These are phyloP conservation scores for Fusarium odoratissimum DNA, from an alignment of 2,329 filamentous ascomycete species.

Conservation along the genomic window DNA sequence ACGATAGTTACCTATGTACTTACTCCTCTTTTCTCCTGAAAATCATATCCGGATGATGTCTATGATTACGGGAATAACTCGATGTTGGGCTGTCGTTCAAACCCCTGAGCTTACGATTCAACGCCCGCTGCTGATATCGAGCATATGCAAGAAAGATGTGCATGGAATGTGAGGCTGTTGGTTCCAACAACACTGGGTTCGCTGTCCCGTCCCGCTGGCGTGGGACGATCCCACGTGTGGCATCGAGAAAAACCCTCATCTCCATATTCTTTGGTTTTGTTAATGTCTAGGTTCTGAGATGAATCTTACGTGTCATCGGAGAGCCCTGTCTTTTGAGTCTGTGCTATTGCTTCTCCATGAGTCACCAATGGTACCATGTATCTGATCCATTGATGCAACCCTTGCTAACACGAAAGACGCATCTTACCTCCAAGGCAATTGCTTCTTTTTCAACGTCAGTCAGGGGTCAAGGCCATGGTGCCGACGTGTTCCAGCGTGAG, in stretches of 20 bases:
- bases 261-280: constrained; percentile 18
- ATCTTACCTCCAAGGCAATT: constrained; percentile 7
- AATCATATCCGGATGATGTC: background rate
- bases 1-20: background rate
- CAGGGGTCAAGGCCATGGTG: background rate
- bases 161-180: constrained; percentile 19
- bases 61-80: background rate
- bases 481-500: background rate
- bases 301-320: constrained; percentile 18
- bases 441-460: background rate
- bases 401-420: constrained; percentile 3
- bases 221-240: constrained; percentile 35
- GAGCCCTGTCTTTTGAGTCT: constrained; percentile 6
- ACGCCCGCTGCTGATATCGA: background rate
- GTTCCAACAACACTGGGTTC: constrained; percentile 11
- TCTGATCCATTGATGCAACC: background rate
- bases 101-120: constrained; percentile 20
- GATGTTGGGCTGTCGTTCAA: background rate
- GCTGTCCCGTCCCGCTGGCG: constrained; percentile 28
- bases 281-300: background rate
- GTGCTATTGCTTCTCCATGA: constrained; percentile 10
- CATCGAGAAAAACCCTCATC: constrained; percentile 19
- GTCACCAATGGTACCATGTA: background rate
- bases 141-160: background rate
- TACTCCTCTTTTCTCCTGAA: constrained; percentile 15